phyloP scores from a whole-genome alignment of 169 alveolate genomes.

The Plasmodium fragile region DNA sequence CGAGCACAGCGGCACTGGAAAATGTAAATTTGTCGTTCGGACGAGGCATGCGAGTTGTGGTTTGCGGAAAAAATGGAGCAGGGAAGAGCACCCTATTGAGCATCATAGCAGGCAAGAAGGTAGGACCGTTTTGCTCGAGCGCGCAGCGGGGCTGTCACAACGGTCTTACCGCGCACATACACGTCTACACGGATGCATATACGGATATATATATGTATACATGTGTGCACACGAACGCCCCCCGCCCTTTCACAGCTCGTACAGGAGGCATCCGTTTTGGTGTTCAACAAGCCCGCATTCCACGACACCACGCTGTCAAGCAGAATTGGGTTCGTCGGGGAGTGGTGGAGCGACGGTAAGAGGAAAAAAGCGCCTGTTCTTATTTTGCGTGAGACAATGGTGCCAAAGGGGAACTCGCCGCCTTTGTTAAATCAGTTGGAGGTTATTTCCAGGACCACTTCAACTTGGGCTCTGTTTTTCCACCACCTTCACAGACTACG shows the following conservation, averaged over 20 bases:
- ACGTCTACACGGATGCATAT: not conserved
- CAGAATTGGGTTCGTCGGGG: constrained; percentile 70
- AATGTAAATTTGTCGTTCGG: constrained; percentile 38
- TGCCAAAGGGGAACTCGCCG: not conserved
- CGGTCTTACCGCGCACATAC: not conserved
- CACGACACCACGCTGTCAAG: constrained; percentile 52
- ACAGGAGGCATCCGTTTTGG: constrained; percentile 34
- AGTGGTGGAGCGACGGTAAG: constrained; percentile 76
- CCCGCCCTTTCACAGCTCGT: constrained; percentile 10
- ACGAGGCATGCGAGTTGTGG: constrained; percentile 58
- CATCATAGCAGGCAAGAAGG: constrained; percentile 72
- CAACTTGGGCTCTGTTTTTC: not conserved
- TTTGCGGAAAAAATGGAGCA: constrained; percentile 77
- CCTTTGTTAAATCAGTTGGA: not conserved
- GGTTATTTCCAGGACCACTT: not conserved
- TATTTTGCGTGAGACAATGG: too few species aligned
- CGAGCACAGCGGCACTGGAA: constrained; percentile 17
- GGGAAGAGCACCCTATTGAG: constrained; percentile 70
- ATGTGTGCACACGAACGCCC: not conserved
- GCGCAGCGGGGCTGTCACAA: not conserved
- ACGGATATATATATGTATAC: not conserved
- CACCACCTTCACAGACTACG: constrained; percentile 23
- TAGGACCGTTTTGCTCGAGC: not conserved
- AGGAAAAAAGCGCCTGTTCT: not conserved
- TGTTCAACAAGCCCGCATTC: constrained; percentile 51